A percentile compares a stretch with the other conserved stretches of the same genome.
Evolutionary conservation across 257 asterid genomes (phyloP).

Genomic region (Anisodus tanguticus): DNA sequence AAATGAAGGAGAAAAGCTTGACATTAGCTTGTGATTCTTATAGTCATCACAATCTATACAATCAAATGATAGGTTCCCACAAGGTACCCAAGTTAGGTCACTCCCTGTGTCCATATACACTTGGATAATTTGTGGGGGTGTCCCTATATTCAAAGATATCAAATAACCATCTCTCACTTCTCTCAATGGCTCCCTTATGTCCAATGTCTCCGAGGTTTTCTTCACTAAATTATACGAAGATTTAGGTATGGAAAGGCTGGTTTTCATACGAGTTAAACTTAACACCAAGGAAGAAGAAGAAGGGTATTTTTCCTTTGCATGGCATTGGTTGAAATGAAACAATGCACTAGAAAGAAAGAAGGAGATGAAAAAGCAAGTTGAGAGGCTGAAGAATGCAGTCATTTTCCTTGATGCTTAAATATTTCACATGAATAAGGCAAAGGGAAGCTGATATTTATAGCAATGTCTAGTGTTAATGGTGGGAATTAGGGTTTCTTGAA

Average conservation of each 20-base stretch:
- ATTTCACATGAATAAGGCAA: slow-evolving; percentile 22
- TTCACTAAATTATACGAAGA: slow-evolving; percentile 26
- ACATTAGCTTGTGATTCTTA: slow-evolving; percentile 39
- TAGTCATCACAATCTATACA: slow-evolving; percentile 66
- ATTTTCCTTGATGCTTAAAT: neutral
- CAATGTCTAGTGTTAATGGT: neutral
- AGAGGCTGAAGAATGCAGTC: slow-evolving; percentile 29
- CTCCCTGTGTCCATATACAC: slow-evolving; percentile 73
- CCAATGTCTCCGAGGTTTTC: slow-evolving; percentile 37
- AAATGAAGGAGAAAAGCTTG: slow-evolving; percentile 53
- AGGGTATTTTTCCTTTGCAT: slow-evolving; percentile 43
- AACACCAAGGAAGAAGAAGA: slow-evolving; percentile 47
- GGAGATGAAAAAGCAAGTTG: slow-evolving; percentile 24
- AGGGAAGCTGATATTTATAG: slow-evolving; percentile 39
- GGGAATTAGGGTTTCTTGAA: slow-evolving; percentile 38
- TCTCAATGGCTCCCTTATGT: slow-evolving; percentile 58
- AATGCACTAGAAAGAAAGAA: slow-evolving; percentile 34
- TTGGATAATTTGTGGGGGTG: slow-evolving; percentile 72
- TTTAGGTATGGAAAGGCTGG: slow-evolving; percentile 45
- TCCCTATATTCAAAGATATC: slow-evolving; percentile 65
- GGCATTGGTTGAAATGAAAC: slow-evolving; percentile 34
- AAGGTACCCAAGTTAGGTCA: slow-evolving; percentile 83
- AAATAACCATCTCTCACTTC: slow-evolving; percentile 67
- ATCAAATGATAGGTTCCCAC: slow-evolving; percentile 63
- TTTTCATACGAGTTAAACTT: slow-evolving; percentile 51